phyloP scores from a whole-genome alignment of 352 stramenopile genomes.

The Phytophthora agathidicida region DNA sequence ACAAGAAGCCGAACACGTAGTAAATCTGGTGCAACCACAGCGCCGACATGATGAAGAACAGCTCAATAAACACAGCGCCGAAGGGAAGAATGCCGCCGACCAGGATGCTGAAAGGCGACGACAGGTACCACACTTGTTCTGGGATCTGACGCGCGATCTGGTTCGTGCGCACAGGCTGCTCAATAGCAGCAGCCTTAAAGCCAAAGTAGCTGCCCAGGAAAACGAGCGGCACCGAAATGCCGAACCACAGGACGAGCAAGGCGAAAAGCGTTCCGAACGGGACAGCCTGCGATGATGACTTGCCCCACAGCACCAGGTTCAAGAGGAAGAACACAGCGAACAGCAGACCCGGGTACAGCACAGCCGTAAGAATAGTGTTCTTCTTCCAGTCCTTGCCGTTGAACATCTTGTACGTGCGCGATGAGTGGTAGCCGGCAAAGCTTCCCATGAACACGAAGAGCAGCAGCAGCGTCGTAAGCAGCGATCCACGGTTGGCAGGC shows the following conservation, averaged over 20 bases:
- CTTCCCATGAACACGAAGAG: constrained; percentile 98
- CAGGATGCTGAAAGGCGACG: constrained; percentile 93
- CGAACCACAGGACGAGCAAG: constrained; percentile 98
- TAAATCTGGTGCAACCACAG: constrained; percentile 99
- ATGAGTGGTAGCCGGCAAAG: constrained; percentile 97
- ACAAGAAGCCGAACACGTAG: constrained; percentile 99
- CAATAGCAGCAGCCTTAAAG: constrained; percentile 86
- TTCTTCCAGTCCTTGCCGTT: constrained; percentile 97
- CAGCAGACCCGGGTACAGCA: constrained; percentile 94
- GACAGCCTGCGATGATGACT: constrained; percentile 89
- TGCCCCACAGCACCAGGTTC: constrained; percentile 95
- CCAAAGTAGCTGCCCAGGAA: constrained; percentile 99
- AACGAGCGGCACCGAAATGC: constrained; percentile 97
- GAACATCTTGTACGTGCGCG: constrained; percentile 98
- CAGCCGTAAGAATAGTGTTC: constrained; percentile 96
- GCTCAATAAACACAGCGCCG: constrained; percentile 99
- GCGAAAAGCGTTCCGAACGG: constrained; percentile 97
- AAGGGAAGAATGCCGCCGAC: constrained; percentile 99
- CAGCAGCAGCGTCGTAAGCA: constrained; percentile 96
- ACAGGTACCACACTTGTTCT: constrained; percentile 96
- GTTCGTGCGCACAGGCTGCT: constrained; percentile 91
- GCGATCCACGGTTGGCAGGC: constrained; percentile 96
- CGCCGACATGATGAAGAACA: constrained; percentile 99
- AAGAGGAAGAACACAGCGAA: constrained; percentile 96
- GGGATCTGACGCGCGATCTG: constrained; percentile 92